Base-by-base conservation (phyloP, 805 yeast species). In the Saturnispora gosingensis region DNA sequence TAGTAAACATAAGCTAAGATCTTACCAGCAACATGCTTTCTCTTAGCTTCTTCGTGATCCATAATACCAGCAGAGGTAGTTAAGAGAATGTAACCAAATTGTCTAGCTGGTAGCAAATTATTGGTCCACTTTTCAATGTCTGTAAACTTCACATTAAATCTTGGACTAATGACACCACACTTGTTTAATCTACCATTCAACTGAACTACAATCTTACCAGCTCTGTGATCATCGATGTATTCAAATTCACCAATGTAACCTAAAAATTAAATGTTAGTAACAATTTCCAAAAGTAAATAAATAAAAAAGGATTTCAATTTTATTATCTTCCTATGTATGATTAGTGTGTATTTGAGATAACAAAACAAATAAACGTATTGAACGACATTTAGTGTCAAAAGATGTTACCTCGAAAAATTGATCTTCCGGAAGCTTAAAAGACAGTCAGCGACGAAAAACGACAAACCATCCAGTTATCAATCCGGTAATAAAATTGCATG, bases 21-120 rank as follows among this genome's bases (percentile, higher is more conserved):
- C 84, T 90, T 90, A 77, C 98, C 98, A 66, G 97, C 88, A 67
- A 90, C 97, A 81, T 90, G 97, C 87, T 90, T 91, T 84, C 97
- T 86, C 85, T 96, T 88, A 71, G 98, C 98, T 81, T 90, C 97
- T 82, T 91, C 97, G 82, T 90, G 98, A 83, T 91, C 97, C 96
- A 90, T 89, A 70, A 90, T 90, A 80, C 98, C 98, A 68, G 97
- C 97, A 68, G 97, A 91, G 67, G 98, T 90, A 78, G 98, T 91
- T 74, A 90, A 83, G 76, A 90, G 87, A 71, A 90, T 90, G 85
- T 76, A 89, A 80, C 98, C 98, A 71, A 90, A 91, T 79, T 90
- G 98, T 85, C 98, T 88, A 64, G 98, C 96, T 75, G 98, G 98
- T 72, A 90, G 81, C 73, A 90, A 84, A 87, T 90, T 88, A 75